Conservation (phyloP, 202 grass and related monocot genomes). For the Elaeis oleifera region DNA sequence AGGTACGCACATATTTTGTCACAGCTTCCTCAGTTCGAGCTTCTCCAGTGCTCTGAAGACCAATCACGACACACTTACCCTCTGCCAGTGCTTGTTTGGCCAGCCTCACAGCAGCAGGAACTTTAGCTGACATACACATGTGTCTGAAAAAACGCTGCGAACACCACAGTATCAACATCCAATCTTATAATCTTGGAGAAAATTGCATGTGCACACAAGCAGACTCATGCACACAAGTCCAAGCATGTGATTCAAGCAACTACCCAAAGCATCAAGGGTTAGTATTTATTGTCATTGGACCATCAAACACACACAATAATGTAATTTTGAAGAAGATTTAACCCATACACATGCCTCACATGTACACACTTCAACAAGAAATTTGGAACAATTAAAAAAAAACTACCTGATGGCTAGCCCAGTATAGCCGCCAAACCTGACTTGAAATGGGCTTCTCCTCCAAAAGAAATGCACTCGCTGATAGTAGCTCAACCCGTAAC, state of each 20-base stretch:
- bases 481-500: slow-evolving; percentile 75
- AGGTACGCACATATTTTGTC: slow-evolving; percentile 79
- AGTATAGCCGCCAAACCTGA: slow-evolving; percentile 92
- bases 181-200: too few species aligned
- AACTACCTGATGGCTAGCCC: slow-evolving; percentile 95
- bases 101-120: slow-evolving; percentile 71
- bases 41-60: slow-evolving; percentile 99
- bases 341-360: slow-evolving; percentile 16
- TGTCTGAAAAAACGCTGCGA: slow-evolving; percentile 97
- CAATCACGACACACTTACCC: slow-evolving; percentile 91
- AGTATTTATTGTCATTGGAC: too few species aligned
- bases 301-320: too few species aligned
- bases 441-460: slow-evolving; percentile 71
- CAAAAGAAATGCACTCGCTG: slow-evolving; percentile 61
- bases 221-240: too few species aligned
- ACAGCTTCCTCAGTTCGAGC: slow-evolving; percentile 96
- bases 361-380: slow-evolving; percentile 3
- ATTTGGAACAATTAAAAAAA: slow-evolving; percentile 14
- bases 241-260: too few species aligned
- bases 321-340: too few species aligned
- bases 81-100: slow-evolving; percentile 71
- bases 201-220: too few species aligned
- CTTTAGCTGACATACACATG: slow-evolving; percentile 98
- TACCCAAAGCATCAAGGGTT: too few species aligned
- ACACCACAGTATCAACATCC: slow-evolving; percentile 13